Evolutionary conservation across 2,329 filamentous ascomycete species (phyloP), one percentile per base, ranked within the genome.

Genomic region (Nectriaceae sp.): DNA sequence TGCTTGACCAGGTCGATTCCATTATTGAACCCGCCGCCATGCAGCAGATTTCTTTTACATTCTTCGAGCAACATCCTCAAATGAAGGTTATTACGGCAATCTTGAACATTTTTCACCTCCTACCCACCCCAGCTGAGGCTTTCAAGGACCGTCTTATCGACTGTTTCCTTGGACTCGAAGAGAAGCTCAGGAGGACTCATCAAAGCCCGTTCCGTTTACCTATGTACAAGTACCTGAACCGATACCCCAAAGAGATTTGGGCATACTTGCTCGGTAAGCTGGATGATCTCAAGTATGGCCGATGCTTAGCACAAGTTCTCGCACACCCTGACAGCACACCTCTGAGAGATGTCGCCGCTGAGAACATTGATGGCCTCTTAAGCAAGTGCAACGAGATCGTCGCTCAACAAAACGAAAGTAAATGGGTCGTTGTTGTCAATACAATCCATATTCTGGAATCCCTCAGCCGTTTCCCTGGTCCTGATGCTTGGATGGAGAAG

Each of bases 61-160:
- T 97, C 57, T 90, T 97, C 50, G 95, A 99, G 67, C 92, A 97
- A 65, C 89, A 94, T 59, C 82, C 83, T 13, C 86, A 90, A 59
- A 96, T 99, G 87, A 96, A 94, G 72, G 88, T 97, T 40, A 90
- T 97, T 31, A 89, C 91, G 3, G 90, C 93, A 0, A 95, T 97
- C 45, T 88, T 99, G 67, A 94, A 96, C 64, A 93, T 99, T 47
- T 99, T 99, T 68, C 92, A 97, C 66, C 79, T 99, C n/a, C 78
- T 99, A 4, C 94, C 95, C 0, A 81, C 90, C 0, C 90, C 90
- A 10, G 95, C 95, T 2, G 89, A 92, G 51, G 85, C 87, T 15
- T 99, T 99, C 67, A 91, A 97, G 69, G 90, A 92, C 52, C 84
- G 89, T 22, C 80, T 99, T 37, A 90, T 97, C 41, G 88, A 96